Base-by-base conservation (phyloP, 2,329 filamentous ascomycete species). In the Raffaelea ambrosiae region DNA sequence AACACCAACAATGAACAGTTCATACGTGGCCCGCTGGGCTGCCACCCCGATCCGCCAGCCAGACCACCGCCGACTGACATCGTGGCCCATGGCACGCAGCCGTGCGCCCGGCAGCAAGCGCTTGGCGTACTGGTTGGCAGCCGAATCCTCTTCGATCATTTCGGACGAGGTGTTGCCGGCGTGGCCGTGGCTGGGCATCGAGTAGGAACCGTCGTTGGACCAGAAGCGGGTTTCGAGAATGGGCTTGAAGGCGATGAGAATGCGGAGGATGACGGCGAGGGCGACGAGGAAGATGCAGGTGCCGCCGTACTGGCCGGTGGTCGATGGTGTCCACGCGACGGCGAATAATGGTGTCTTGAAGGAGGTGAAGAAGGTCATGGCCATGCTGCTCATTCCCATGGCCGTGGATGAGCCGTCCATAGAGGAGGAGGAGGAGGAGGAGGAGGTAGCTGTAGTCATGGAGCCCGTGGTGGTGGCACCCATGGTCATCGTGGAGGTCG, bases 221-320 rank as follows among this genome's bases (percentile, higher is more conserved):
- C 44, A 84, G 67, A 87, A 93, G 39, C 71, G 67, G 56, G 70
- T 61, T 63, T 76, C 77, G 61, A 69, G 76, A 64, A 70, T 80
- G 68, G 67, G 78, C 61, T 87, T 88, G 56, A 78, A 72, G 4
- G 88, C 89, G 44, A 90, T 69, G 13, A 95, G 71, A 21, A 73
- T 68, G 44, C 90, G 84, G 59, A 83, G 81, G 48, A 84, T 59
- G 51, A 83, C 71, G 50, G 82, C 82, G 45, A 97, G 81, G 40
- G 85, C 57, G 62, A 95, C 81, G 51, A 96, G 77, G 68, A 96
- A 96, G 63, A 96, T 86, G 71, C 91, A 94, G 21, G 88, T 94
- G 47, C 81, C 91, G 2, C 88, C 88, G 66, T 96, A 97, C 50
- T 76, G 70, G 57, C 84, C 87, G 4, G 75, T 70, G 39, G 68